phyloP scores from a whole-genome alignment of 345 rosid species.

The Nasturtium officinale region DNA sequence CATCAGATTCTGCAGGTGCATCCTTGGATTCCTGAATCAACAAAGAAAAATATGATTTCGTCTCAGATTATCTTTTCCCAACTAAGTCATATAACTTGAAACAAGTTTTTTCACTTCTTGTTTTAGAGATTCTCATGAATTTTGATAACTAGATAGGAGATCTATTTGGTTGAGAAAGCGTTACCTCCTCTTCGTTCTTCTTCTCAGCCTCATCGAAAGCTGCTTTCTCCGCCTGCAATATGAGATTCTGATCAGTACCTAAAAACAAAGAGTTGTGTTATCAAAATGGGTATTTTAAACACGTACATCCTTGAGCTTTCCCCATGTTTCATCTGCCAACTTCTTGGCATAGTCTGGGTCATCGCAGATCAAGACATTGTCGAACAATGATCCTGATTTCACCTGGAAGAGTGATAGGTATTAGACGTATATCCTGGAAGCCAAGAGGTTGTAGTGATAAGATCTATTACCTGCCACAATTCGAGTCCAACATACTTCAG shows the following conservation, averaged over 20 bases:
- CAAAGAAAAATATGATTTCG: neutral
- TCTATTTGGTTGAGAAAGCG: neutral
- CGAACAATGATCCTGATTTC: constrained; percentile 87
- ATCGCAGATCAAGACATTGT: constrained; percentile 72
- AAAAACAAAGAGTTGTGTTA: constrained; percentile 11
- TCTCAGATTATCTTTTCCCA: too few relatives aligned
- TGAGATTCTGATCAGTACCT: neutral
- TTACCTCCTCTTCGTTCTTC: constrained; percentile 83
- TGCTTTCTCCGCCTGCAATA: constrained; percentile 54
- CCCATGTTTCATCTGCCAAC: constrained; percentile 90
- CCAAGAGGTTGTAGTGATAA: neutral
- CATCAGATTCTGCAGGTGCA: constrained; percentile 72
- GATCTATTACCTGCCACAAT: constrained; percentile 83
- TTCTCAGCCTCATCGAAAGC: constrained; percentile 94
- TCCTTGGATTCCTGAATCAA: constrained; percentile 66
- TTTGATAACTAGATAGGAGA: too few relatives aligned
- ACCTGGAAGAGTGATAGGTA: constrained; percentile 44
- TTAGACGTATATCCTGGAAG: neutral
- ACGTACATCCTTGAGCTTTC: constrained; percentile 82
- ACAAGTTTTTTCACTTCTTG: neutral
- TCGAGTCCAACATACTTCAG: constrained; percentile 96
- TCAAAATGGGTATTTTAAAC: constrained; percentile 1
- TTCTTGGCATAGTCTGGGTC: constrained; percentile 81
- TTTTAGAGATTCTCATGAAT: neutral
- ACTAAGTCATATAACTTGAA: too few relatives aligned